Base-by-base conservation (phyloP, 2,329 filamentous ascomycete species). In the Aureobasidium musti region DNA sequence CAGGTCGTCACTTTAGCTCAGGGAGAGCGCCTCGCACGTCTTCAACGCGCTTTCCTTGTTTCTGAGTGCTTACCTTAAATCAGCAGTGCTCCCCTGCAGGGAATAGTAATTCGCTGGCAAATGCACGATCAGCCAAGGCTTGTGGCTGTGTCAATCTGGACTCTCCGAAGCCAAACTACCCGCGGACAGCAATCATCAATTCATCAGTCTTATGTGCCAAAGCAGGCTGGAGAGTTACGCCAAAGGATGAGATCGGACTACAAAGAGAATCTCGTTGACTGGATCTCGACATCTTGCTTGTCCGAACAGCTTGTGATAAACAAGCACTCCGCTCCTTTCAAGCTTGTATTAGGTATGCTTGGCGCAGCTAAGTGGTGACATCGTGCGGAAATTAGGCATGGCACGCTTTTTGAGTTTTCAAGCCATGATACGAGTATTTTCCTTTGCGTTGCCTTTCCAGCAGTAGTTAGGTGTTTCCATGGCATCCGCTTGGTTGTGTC, bases 11-110 rank as follows among this genome's bases (percentile, higher is more conserved):
- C 26, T 61, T 41, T 45, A 47, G 26, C 35, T 49, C 41, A 47
- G 17, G 23, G 37, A 47, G 33, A 61, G 57, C 57, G 57, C 57
- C 57, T 61, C 57, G 45, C 57, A 61, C 57, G 57, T 61, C 57
- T 47, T 43, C 26, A 47, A 23, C 57, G 43, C 43, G 39, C 21
- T 49, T 61, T 61, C 28, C 57, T 28, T 61, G 54, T 59, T 59
- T 59, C 37, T 13, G 17, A 37, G 21, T 19, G 33, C 23, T 43
- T 59, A 30, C 54, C 33, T 33, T 59, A 33, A 33, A 45, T 45
- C 28, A 30, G 14, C 54, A 45, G 23, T 26, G 28, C 19, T 17
- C 54, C 14, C 37, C 21, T 30, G 23, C 26, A 59, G 54, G 39
- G 26, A 21, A 43, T 14, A 23, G 45, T 30, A 23, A 59, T 45